A percentile compares a stretch with the other conserved stretches of the same genome.
phyloP scores from a whole-genome alignment of 1,284 basidiomycete genomes.

The Puccinia coronata region DNA sequence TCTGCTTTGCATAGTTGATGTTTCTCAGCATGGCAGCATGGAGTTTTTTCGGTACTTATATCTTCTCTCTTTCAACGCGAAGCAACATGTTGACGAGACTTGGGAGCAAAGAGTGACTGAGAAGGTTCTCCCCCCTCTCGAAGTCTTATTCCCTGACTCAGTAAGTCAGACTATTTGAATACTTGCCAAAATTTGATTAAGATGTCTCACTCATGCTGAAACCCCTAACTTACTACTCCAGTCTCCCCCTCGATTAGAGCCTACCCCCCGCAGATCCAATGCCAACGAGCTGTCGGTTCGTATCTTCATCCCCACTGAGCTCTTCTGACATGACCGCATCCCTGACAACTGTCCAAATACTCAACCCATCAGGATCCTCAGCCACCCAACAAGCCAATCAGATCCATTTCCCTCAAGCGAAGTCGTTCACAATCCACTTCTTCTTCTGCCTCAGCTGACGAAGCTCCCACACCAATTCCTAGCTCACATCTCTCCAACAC shows the following conservation, averaged over 20 bases:
- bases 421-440: conserved; percentile 3
- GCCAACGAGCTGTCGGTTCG: background rate
- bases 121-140: conserved; percentile 3
- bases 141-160: conserved; percentile 6
- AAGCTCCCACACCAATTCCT: background rate
- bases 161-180: background rate
- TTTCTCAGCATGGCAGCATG: background rate
- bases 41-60: background rate
- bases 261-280: background rate
- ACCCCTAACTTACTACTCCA: background rate
- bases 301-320: background rate
- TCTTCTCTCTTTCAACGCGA: background rate
- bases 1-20: background rate
- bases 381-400: background rate
- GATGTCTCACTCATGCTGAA: background rate
- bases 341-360: background rate
- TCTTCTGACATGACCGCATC: background rate
- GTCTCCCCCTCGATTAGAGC: conserved; percentile 2
- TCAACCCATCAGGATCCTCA: background rate
- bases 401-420: conserved; percentile 21
- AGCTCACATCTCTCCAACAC: background rate
- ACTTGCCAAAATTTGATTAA: background rate
- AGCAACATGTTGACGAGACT: conserved; percentile 26
- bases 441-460: conserved; percentile 19
- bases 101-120: conserved; percentile 1